These are phyloP conservation scores for Saccharomycopsis fibuligera DNA, from an alignment of 805 yeast species.

Conservation along the genomic window DNA sequence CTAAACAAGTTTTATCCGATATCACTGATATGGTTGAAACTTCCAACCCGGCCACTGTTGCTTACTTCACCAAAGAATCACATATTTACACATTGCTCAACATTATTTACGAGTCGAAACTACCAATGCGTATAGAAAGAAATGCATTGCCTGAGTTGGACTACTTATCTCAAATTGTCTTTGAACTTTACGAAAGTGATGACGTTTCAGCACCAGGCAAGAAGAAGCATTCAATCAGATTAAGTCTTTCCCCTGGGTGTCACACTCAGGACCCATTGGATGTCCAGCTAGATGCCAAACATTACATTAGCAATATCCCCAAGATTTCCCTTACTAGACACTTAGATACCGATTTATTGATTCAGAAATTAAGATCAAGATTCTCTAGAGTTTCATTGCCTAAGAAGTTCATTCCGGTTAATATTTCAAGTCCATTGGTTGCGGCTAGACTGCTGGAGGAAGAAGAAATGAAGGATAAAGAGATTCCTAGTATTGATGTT, in stretches of 20 bases:
- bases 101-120: conserved; percentile 82
- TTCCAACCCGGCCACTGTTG: conserved; percentile 76
- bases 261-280: conserved; percentile 97
- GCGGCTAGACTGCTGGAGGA: conserved; percentile 5
- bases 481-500: too few species aligned
- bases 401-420: conserved; percentile 83
- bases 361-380: conserved; percentile 71
- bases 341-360: conserved; percentile 83
- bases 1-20: conserved; percentile 78
- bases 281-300: conserved; percentile 92
- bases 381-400: conserved; percentile 88
- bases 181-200: conserved; percentile 83
- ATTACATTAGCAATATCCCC: conserved; percentile 94
- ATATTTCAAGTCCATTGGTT: conserved; percentile 63
- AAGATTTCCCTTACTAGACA: conserved; percentile 86
- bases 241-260: conserved; percentile 95
- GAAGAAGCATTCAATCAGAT: conserved; percentile 82
- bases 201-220: conserved; percentile 44
- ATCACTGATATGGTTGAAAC: conserved; percentile 71
- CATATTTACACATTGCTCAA: conserved; percentile 92
- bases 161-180: conserved; percentile 87
- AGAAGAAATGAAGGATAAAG: too few species aligned
- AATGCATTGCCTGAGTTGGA: conserved; percentile 96
- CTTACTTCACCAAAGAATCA: conserved; percentile 93
- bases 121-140: conserved; percentile 92